phyloP scores from a whole-genome alignment of 805 yeast species.

The Candida incommunis region DNA sequence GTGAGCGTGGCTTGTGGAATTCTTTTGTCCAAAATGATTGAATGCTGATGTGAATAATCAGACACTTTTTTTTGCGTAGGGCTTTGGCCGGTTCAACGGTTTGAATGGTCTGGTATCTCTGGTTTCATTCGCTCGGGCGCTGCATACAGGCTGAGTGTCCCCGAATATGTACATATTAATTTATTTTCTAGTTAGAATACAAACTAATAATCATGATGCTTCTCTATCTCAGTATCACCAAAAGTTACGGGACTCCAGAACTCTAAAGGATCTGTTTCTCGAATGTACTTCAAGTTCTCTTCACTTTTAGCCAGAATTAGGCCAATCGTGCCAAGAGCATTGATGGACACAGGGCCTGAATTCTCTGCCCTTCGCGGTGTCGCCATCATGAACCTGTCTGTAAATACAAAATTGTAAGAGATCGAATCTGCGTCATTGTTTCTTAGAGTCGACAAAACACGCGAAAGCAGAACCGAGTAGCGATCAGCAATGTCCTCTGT shows the following conservation, averaged over 20 bases:
- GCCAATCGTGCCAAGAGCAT: conserved; percentile 73
- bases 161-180: neutral
- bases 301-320: conserved; percentile 60
- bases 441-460: conserved; percentile 45
- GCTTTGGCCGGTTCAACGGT: no score
- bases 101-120: no score
- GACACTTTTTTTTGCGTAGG: no score
- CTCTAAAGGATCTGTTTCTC: conserved; percentile 3
- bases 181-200: neutral
- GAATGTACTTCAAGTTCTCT: conserved; percentile 21
- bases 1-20: conserved; percentile 84
- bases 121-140: no score
- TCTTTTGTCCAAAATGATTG: conserved; percentile 24
- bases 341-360: conserved; percentile 39
- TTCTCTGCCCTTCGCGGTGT: conserved; percentile 63
- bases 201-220: neutral
- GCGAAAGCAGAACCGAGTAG: conserved; percentile 59
- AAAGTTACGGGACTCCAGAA: neutral
- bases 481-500: conserved; percentile 36
- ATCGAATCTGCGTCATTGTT: conserved; percentile 28
- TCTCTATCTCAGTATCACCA: neutral
- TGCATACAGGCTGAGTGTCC: no score
- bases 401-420: conserved; percentile 73
- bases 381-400: conserved; percentile 68
- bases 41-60: neutral